phyloP scores from a whole-genome alignment of 306 rosid species.

The Dryas alaskensis region DNA sequence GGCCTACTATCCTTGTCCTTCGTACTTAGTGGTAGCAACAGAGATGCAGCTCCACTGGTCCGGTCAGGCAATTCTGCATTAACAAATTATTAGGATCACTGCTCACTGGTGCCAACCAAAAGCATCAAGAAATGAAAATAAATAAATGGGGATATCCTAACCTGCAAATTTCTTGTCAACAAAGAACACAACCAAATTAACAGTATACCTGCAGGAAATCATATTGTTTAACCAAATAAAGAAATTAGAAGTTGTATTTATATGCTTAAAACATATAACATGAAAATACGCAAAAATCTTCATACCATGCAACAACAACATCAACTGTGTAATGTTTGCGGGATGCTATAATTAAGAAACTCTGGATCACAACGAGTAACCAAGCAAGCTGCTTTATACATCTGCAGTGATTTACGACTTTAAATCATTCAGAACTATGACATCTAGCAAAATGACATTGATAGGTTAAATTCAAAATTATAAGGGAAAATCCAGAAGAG shows the following conservation, averaged over 20 bases:
- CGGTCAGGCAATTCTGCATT: conserved; percentile 88
- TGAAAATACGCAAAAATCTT: conserved; percentile 1
- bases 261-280: neutral
- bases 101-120: conserved; percentile 18
- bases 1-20: conserved; percentile 71
- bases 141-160: conserved; percentile 25
- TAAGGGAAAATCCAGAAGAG: neutral
- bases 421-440: conserved; percentile 6
- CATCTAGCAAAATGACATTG: neutral
- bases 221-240: conserved; percentile 20
- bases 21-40: conserved; percentile 63
- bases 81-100: conserved; percentile 29
- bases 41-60: conserved; percentile 47
- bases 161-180: conserved; percentile 86
- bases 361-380: conserved; percentile 81
- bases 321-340: conserved; percentile 99
- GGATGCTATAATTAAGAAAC: conserved; percentile 89
- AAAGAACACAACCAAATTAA: conserved; percentile 87
- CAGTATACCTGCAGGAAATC: conserved; percentile 75
- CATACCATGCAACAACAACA: conserved; percentile 95
- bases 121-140: neutral
- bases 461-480: neutral
- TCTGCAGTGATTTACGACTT: conserved; percentile 36
- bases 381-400: conserved; percentile 77
- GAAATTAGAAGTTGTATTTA: neutral